Evolutionary conservation across 768 basidiomycete genomes (phyloP), one percentile per base, ranked within the genome.

Genomic region (Phlegmacium glaucopus): DNA sequence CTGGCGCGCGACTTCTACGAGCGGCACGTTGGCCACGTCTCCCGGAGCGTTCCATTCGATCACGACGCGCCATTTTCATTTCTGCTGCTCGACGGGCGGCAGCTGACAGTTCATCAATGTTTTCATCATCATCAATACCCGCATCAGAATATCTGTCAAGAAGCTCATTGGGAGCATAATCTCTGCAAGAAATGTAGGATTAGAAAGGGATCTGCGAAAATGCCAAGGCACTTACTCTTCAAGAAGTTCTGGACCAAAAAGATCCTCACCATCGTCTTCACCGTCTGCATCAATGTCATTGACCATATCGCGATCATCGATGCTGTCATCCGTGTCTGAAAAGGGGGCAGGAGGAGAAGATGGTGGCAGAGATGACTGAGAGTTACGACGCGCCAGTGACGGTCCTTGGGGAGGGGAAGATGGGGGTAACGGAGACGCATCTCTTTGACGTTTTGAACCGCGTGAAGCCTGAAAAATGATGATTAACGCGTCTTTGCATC

Each of bases 241-340:
- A 49, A 90, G 66, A 42, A 22, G 22, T 22, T 72, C 74, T n/a
- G 93, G 83, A 28, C 77, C 89, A 65, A 94, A 97, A 36, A 99
- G 80, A 69, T 98, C 95, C 65, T 97, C 95, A 30, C 90, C 90
- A 17, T 90, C 87, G n/a, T 86, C 89, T 13, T 81, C 89, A 5
- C 82, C 89, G 25, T 72, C 87, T 16, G 72, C 85, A 43, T 83
- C 82, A 11, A 80, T 68, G 57, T 87, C 82, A 45, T 64, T 71
- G 4, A 87, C 74, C 1, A 75, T 80, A 54, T 87, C 84, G 9
- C 80, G 78, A 49, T 89, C 87, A 34, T 85, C 83, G 30, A 87
- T 46, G 47, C 80, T 84, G 17, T 92, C 91, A 46, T 94, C 89
- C 18, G 90, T 87, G 55, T 96, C 94, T 4, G 85, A 86, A 61